phyloP scores from a whole-genome alignment of 371 early-diverging fungal genomes.

The Mucor saturninus region DNA sequence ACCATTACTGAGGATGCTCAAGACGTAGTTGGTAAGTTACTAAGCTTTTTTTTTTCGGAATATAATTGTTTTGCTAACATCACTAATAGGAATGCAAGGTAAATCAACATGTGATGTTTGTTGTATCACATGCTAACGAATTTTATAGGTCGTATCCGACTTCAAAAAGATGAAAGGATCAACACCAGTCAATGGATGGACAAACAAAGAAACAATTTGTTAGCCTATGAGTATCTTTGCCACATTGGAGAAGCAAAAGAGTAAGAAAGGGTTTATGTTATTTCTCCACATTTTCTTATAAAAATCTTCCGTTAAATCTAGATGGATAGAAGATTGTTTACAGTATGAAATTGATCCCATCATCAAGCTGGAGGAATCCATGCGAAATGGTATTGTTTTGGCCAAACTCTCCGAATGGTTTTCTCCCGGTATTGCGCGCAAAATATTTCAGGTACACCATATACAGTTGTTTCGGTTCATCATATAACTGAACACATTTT shows the following conservation, averaged over 20 bases:
- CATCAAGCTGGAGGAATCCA: conserved; percentile 83
- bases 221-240: conserved; percentile 99
- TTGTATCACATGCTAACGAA: background rate
- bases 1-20: conserved; percentile 49
- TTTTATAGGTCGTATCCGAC: conserved; percentile 61
- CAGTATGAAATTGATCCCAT: conserved; percentile 82
- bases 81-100: conserved; percentile 34
- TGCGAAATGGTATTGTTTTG: conserved; percentile 93
- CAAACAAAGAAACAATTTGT: conserved; percentile 86
- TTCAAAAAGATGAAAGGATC: conserved; percentile 59
- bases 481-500: background rate
- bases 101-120: background rate
- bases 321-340: conserved; percentile 96
- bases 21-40: conserved; percentile 46
- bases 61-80: background rate
- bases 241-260: conserved; percentile 99
- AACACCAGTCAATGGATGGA: conserved; percentile 92
- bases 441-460: conserved; percentile 80
- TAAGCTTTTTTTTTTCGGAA: background rate
- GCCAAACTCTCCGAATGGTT: conserved; percentile 92
- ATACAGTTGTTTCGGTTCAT: background rate
- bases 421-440: conserved; percentile 81
- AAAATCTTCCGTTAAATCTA: conserved; percentile 28
- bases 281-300: background rate
- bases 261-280: conserved; percentile 48